A percentile compares a stretch with the other conserved stretches of the same genome.
Evolutionary conservation across 1,139 yeast genomes (phyloP).

Genomic region (Hanseniaspora uvarum): DNA sequence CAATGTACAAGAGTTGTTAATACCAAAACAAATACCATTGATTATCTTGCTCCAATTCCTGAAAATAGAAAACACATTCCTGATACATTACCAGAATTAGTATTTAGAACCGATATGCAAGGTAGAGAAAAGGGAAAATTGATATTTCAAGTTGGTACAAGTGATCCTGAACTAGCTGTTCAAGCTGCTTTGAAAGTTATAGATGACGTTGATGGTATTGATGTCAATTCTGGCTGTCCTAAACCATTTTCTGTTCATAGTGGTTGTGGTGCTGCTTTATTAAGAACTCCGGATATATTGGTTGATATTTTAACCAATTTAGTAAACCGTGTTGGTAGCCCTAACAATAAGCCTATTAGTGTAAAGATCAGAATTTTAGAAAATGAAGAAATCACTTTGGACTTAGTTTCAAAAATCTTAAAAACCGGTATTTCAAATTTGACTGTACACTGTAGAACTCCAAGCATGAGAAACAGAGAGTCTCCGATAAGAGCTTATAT

Average conservation of each 20-base stretch:
- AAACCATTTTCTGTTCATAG: conserved; percentile 78
- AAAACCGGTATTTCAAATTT: conserved; percentile 73
- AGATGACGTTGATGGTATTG: conserved; percentile 81
- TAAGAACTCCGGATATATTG: conserved; percentile 68
- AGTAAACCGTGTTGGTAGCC: conserved; percentile 71
- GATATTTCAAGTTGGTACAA: conserved; percentile 83
- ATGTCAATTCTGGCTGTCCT: conserved; percentile 93
- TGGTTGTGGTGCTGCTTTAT: conserved; percentile 95
- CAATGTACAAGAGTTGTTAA: conserved; percentile 58
- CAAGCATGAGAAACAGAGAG: conserved; percentile 82
- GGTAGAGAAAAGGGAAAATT: conserved; percentile 49
- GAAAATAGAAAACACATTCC: conserved; percentile 26
- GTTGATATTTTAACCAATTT: conserved; percentile 56
- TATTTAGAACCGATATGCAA: conserved; percentile 60
- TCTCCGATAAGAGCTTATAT: conserved; percentile 60
- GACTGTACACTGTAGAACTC: conserved; percentile 85
- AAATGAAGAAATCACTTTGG: conserved; percentile 48
- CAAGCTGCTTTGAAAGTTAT: conserved; percentile 74
- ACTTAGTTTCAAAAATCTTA: conserved; percentile 53
- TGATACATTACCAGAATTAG: conserved; percentile 32
- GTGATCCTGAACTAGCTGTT: conserved; percentile 75
- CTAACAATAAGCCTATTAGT: conserved; percentile 68
- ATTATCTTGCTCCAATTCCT: conserved; percentile 35
- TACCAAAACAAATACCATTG: conserved; percentile 46
- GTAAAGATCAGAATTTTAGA: conserved; percentile 78